Conservation (phyloP, 2,329 filamentous ascomycete species). For the Monilinia polystroma region DNA sequence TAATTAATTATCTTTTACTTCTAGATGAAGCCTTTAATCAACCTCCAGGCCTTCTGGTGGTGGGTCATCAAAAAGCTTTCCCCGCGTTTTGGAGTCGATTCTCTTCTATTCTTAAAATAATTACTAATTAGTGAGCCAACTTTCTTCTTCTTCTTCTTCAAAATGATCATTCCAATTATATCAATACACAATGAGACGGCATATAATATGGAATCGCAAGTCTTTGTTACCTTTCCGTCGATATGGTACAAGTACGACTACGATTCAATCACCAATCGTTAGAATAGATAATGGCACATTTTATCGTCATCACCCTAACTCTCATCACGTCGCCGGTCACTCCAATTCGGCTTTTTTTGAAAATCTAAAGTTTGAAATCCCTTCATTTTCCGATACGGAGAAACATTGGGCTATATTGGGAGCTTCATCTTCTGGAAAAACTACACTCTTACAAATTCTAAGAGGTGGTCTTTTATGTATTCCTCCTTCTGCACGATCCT, state of each 20-base stretch:
- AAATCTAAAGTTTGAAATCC: conserved; percentile 67
- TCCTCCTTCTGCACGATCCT: conserved; percentile 73
- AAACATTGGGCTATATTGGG: conserved; percentile 85
- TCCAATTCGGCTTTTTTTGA: conserved; percentile 72
- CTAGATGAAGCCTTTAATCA: no score
- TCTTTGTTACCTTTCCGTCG: conserved; percentile 23
- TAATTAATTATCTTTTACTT: no score
- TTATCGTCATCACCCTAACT: conserved; percentile 70
- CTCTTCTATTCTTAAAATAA: not conserved
- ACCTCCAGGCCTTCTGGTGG: no score
- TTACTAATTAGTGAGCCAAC: not conserved
- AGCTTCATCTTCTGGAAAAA: conserved; percentile 74
- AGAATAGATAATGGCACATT: conserved; percentile 78
- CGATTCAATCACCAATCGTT: conserved; percentile 57
- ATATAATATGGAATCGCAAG: conserved; percentile 18
- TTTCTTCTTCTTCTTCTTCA: not conserved
- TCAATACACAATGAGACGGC: conserved; percentile 28
- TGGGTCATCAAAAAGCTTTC: conserved; percentile 15
- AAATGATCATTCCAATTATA: not conserved
- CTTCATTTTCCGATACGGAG: conserved; percentile 49
- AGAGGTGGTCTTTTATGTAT: conserved; percentile 72
- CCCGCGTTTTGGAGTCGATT: conserved; percentile 10
- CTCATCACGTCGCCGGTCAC: conserved; percentile 43
- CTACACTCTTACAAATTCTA: conserved; percentile 77
- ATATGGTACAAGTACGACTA: conserved; percentile 28